A percentile compares a stretch with the other conserved stretches of the same genome.
Evolutionary conservation across 371 early-diverging fungal genomes (phyloP).

Genomic region (Saksenaea oblongispora): DNA sequence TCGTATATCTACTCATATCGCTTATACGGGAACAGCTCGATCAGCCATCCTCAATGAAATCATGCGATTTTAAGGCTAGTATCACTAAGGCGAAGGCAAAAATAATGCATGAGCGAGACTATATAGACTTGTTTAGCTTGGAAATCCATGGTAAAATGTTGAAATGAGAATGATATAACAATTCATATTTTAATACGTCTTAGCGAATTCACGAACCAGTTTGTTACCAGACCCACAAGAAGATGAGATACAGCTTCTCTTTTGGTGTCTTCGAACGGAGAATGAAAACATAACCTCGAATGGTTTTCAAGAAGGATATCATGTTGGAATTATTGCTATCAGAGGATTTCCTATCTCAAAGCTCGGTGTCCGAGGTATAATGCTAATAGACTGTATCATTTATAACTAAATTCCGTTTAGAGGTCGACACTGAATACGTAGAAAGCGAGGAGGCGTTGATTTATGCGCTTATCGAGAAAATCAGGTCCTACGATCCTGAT

Average conservation of each 20-base stretch:
- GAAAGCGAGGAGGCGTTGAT: slow-evolving; percentile 59
- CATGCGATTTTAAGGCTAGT: slow-evolving; percentile 64
- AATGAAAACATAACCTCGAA: slow-evolving; percentile 35
- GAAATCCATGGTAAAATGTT: slow-evolving; percentile 40
- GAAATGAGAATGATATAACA: neutral
- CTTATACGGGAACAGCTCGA: slow-evolving; percentile 39
- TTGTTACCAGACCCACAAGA: slow-evolving; percentile 60
- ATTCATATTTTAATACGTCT: neutral
- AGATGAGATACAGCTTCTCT: slow-evolving; percentile 53
- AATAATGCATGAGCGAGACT: slow-evolving; percentile 16
- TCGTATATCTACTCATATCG: neutral
- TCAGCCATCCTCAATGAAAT: slow-evolving; percentile 56
- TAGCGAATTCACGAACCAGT: slow-evolving; percentile 46
- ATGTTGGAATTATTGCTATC: slow-evolving; percentile 30
- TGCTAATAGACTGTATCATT: neutral
- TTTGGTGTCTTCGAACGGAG: slow-evolving; percentile 62
- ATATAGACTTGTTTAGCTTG: slow-evolving; percentile 44
- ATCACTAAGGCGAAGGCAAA: slow-evolving; percentile 39
- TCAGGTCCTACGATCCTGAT: slow-evolving; percentile 79
- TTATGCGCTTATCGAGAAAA: slow-evolving; percentile 42
- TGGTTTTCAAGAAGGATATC: slow-evolving; percentile 48
- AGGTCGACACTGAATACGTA: slow-evolving; percentile 34
- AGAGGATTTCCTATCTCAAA: slow-evolving; percentile 29
- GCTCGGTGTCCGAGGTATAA: slow-evolving; percentile 33
- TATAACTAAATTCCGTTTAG: slow-evolving; percentile 5